Conservation (phyloP, 805 yeast species). For the Ogataea salicorniae region DNA sequence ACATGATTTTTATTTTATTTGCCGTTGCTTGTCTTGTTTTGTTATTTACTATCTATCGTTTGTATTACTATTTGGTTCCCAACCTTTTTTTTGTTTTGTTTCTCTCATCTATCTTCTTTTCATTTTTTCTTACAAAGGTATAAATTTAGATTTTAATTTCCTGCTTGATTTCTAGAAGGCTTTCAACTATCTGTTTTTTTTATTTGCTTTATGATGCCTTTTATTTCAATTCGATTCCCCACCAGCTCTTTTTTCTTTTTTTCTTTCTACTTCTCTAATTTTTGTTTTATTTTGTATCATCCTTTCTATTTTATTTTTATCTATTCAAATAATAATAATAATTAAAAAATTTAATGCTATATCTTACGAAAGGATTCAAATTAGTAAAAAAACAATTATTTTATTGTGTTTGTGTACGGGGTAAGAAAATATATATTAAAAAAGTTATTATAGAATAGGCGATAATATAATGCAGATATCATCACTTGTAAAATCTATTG, state of each 20-base stretch:
- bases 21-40: not conserved
- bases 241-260: not conserved
- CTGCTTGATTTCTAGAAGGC: not conserved
- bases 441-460: not conserved
- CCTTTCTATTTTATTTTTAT: not conserved
- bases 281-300: not conserved
- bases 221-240: not conserved
- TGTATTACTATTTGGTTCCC: not conserved
- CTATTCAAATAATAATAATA: not conserved
- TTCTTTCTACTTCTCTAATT: not conserved
- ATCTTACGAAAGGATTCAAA: too few relatives aligned
- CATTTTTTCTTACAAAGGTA: not conserved
- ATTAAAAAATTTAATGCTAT: too few relatives aligned
- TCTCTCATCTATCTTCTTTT: not conserved
- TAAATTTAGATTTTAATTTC: not conserved
- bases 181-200: not conserved
- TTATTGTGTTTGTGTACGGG: not conserved
- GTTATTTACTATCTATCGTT: not conserved
- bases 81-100: not conserved
- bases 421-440: not conserved
- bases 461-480: too few relatives aligned
- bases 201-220: not conserved
- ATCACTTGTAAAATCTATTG: not conserved
- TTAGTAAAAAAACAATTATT: not conserved
- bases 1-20: not conserved